Evolutionary conservation across 768 basidiomycete species (phyloP), one percentile per base, ranked within the genome.

Genomic region (Pulveroboletus sp.): DNA sequence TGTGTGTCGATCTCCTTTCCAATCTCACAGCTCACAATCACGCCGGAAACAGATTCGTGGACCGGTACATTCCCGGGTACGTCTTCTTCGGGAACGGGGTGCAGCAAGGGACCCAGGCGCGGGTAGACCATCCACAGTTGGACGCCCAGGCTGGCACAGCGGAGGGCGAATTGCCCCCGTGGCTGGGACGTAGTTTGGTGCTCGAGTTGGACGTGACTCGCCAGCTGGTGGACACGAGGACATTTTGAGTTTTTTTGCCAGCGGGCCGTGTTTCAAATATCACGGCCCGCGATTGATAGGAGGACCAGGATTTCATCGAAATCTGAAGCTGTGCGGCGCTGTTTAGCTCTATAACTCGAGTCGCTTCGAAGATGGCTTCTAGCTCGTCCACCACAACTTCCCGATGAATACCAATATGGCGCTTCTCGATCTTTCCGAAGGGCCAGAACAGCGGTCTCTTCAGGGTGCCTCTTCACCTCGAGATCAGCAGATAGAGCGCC

Each of bases 41-140:
- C 23, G 27, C 20, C 8, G 12, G 29, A 35, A 22, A 30, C 61
- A 91, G 88, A 30, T 95, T 95, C 63, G 82, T 94, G 6, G 88
- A 93, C 66, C 83, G 94, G 5, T 96, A 96, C 67, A 93, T 97
- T 57, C 93, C 93, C 1, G 90, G 88, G 4, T 97, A 96, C 62
- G 82, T 95, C 51, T 86, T 94, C 63, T 97, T 89, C 61, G 81
- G 77, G 4, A 79, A 81, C 19, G 80, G 84, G 11, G 70, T 87
- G 5, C 55, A 44, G 10, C 56, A 59, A 6, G 76, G 77, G 4
- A 36, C 50, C 12, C 27, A n/a, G n/a, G n/a, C n/a, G n/a, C n/a
- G 27, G 6, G 27, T 29, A 12, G 27, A 29, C 27, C 6, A 29
- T 12, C 12, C 27, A 29, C 6, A 29, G 6, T n/a, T n/a, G n/a